A percentile compares a stretch with the other conserved stretches of the same genome.
phyloP scores from a whole-genome alignment of 805 yeast genomes.

The Wickerhamomyces tratensis region DNA sequence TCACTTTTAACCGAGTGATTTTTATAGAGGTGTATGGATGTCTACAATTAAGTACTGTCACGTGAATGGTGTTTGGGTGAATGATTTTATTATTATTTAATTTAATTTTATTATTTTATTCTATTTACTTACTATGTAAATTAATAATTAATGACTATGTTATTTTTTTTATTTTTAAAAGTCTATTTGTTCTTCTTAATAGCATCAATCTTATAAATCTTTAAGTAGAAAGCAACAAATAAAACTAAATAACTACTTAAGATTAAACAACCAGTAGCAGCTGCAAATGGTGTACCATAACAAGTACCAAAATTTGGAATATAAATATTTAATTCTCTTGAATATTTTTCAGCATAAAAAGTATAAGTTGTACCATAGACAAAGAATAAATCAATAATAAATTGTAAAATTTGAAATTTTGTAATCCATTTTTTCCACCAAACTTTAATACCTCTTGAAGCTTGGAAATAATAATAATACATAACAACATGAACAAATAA shows the following conservation, averaged over 20 bases:
- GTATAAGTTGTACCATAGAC: conserved; percentile 94
- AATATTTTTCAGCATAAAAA: conserved; percentile 66
- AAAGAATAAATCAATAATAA: conserved; percentile 78
- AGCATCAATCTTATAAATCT: conserved; percentile 47
- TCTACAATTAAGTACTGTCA: no score
- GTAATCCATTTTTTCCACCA: conserved; percentile 99
- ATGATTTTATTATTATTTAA: no score
- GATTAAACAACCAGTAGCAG: conserved; percentile 81
- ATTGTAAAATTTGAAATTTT: conserved; percentile 89
- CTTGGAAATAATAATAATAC: conserved; percentile 95
- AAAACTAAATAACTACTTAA: conserved; percentile 81
- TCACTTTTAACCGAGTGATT: no score
- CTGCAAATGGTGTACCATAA: conserved; percentile 89
- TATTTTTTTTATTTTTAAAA: no score
- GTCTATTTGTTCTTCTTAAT: conserved; percentile 14
- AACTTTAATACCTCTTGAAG: conserved; percentile 87
- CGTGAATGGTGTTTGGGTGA: no score
- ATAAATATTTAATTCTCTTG: conserved; percentile 28
- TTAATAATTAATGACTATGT: no score
- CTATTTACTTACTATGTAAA: no score
- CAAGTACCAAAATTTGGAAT: conserved; percentile 81
- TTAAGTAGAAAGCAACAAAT: conserved; percentile 88
- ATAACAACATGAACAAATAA: conserved; percentile 89
- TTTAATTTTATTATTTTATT: no score
- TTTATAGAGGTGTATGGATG: no score